Evolutionary conservation across 257 asterid genomes (phyloP), one percentile per base, ranked within the genome.

Genomic region (Lycium ferocissimum): DNA sequence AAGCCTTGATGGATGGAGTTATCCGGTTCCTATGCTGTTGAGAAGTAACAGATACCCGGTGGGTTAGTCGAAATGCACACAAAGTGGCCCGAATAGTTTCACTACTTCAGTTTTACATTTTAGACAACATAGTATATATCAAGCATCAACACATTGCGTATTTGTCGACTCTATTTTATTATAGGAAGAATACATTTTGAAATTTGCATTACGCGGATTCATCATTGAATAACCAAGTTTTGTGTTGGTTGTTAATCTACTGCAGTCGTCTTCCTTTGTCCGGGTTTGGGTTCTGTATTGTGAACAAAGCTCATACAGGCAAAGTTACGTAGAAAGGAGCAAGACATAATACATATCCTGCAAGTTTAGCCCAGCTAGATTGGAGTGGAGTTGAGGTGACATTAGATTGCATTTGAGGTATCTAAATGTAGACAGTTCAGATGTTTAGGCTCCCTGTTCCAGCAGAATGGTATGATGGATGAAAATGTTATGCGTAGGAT

Each of bases 161-260:
- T 71, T 71, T 18, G 56, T 40, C 12, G 9, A 45, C 58, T 45
- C 58, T 45, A n/a, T 18, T 72, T 72, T 45, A 9, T 45, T 9
- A 2, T 4, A 51, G 37, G 80, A 18, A 72, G 80, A 72, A 72
- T 45, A 45, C 56, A 3, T 45, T 43, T 45, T 20, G 33, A 45
- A 45, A 72, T 67, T 67, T 67, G 49, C 12, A 67, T 35, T 14
- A 35, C 2, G 43, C 5, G 49, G 75, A 67, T 35, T 67, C 49
- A 67, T 14, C 75, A 67, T 35, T 47, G 49, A 10, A 6, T 35
- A 67, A 35, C 49, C 49, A 67, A 67, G 22, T 67, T 66, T 35
- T 67, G 75, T 17, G 20, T 35, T 67, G 75, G 75, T 67, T 35
- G 75, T 67, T 35, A 35, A 67, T 67, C 75, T 67, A 35, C 49